Evolutionary conservation across 169 alveolate species (phyloP).

Genomic region (Eimeria praecox): DNA sequence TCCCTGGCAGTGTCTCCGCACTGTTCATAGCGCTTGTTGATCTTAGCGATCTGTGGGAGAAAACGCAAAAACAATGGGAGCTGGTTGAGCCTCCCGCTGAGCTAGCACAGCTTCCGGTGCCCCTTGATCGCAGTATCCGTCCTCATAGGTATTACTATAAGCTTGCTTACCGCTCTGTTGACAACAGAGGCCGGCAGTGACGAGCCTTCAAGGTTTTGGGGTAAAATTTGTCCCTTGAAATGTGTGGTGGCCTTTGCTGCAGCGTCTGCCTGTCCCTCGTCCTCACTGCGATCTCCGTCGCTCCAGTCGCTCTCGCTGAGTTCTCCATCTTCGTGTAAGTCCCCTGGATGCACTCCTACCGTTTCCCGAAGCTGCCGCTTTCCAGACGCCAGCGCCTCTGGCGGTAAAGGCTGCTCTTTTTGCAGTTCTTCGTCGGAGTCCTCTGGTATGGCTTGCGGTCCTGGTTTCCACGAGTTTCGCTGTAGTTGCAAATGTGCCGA

Average conservation of each 20-base stretch:
- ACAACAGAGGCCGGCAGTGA: neutral
- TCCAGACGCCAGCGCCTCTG: neutral
- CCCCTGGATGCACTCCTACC: neutral
- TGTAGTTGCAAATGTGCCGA: neutral
- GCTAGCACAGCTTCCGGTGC: neutral
- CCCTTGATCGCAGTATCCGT: neutral
- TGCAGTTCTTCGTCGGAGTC: neutral
- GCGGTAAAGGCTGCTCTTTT: neutral
- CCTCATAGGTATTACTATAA: neutral
- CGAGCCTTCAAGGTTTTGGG: slow-evolving; percentile 9
- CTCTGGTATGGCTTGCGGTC: neutral
- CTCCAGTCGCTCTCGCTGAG: slow-evolving; percentile 53
- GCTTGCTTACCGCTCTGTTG: slow-evolving; percentile 52
- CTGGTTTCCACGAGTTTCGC: neutral
- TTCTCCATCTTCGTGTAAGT: neutral
- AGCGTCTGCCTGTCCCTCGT: neutral
- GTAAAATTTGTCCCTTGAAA: neutral
- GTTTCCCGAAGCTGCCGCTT: neutral
- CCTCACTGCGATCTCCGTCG: slow-evolving; percentile 9
- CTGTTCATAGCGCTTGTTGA: slow-evolving; percentile 26
- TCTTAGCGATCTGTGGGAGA: neutral
- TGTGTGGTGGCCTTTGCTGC: neutral
- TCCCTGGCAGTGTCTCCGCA: slow-evolving; percentile 40
- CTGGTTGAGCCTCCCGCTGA: neutral
- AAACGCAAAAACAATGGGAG: neutral